A percentile compares a stretch with the other conserved stretches of the same genome.
Evolutionary conservation across 495 filamentous ascomycete genomes (phyloP).

Genomic region (Aspergillus leporis): DNA sequence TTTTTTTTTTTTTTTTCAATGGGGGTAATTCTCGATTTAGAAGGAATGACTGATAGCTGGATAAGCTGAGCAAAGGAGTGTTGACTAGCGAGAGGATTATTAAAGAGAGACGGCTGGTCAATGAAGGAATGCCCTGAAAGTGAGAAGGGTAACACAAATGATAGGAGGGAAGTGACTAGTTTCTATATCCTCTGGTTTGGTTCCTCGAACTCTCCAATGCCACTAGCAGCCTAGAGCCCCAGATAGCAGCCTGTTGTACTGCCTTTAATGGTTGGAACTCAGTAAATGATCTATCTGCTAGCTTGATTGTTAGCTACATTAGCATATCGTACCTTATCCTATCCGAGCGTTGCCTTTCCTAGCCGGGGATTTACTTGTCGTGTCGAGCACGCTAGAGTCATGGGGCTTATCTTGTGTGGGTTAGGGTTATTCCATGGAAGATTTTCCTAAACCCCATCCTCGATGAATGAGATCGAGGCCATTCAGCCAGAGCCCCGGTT

Average conservation of each 20-base stretch:
- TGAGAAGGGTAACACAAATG: not conserved
- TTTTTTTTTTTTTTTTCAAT: not conserved
- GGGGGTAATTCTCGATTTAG: not conserved
- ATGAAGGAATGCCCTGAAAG: conserved; percentile 1
- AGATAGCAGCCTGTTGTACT: not conserved
- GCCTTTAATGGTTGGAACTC: too few relatives aligned
- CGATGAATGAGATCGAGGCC: not conserved
- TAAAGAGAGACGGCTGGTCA: not conserved
- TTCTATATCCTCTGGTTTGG: not conserved
- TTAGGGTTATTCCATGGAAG: not conserved
- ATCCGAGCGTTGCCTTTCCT: not conserved
- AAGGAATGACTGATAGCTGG: conserved; percentile 19
- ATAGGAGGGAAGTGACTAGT: not conserved
- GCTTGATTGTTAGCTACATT: not conserved
- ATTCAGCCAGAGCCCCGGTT: not conserved
- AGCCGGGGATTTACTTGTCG: too few relatives aligned
- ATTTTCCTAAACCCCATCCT: not conserved
- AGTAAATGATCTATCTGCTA: not conserved
- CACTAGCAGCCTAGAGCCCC: conserved; percentile 5
- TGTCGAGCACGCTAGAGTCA: too few relatives aligned
- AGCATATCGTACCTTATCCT: not conserved
- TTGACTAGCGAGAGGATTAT: not conserved
- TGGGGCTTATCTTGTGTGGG: not conserved
- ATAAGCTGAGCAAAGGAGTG: conserved; percentile 4
- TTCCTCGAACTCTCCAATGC: not conserved